Base-by-base conservation (phyloP, 73 alveolate species). In the Uronychia setigera region DNA sequence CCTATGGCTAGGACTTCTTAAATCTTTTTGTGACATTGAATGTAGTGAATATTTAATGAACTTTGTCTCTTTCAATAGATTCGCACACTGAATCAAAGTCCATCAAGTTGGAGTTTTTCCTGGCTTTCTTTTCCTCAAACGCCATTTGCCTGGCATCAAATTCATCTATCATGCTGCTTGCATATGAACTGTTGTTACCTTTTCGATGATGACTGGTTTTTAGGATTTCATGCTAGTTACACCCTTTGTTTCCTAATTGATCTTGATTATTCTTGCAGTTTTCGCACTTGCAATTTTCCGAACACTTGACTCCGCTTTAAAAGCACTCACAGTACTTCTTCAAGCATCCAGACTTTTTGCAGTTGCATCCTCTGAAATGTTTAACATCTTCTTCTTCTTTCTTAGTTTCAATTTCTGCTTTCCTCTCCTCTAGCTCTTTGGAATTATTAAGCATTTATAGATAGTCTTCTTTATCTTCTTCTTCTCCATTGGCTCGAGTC, bases 291-390 rank as follows among this genome's bases (percentile, higher is more conserved):
- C 99, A 98, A 33, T 76, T 60, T 32, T 87, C 97, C 26, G 99
- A 74, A 86, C 99, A 98, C 27, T 87, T 60, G 35, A 96, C 96
- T 31, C 98, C 98, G 33, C 96, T 93, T 80, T 98, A 93, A 80
- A 78, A 97, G 90, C 99, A 98, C 85, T 97, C 99, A 81, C 99
- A 98, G 84, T 98, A 98, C 82, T 97, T 97, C 87, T 98, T 98
- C 46, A 91, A 91, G 80, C 99, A 98, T 60, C 95, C 97, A 29
- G 99, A 93, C 88, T 96, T 97, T 83, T 93, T 93, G 89, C 99
- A 98, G 82, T 94, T 91, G 83, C 99, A 98, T 30, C 99, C 99
- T 67, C 87, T 88, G 30, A 88, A 76, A 80, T 93, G 97, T 31
- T 90, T 29, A 30, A 85, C 92, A 60, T 86, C 81, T 59, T 80